Conservation (phyloP, 2,329 filamentous ascomycete genomes). For the Aspergillus vadensis region DNA sequence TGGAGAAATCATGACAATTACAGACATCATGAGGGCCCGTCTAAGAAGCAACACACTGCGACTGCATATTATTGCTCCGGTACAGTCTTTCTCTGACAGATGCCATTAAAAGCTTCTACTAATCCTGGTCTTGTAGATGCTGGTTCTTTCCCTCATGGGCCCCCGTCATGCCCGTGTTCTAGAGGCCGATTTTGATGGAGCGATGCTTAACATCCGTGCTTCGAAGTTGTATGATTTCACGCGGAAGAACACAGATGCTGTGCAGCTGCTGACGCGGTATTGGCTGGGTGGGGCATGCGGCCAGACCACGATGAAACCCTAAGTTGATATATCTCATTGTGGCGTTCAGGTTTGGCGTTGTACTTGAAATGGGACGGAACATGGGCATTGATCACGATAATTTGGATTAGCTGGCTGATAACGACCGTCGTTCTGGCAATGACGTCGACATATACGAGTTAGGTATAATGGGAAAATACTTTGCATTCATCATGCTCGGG, state of each 20-base stretch:
- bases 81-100: background rate
- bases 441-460: background rate
- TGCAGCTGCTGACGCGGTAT: slow-evolving; percentile 9
- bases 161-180: slow-evolving; percentile 10
- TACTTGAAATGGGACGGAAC: background rate
- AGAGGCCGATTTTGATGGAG: slow-evolving; percentile 12
- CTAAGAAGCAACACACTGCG: slow-evolving; percentile 9
- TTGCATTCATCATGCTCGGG: background rate
- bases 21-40: slow-evolving; percentile 10
- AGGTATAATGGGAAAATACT: background rate
- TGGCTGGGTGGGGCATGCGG: slow-evolving; percentile 14
- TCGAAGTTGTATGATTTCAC: slow-evolving; percentile 13
- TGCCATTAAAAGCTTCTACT: background rate
- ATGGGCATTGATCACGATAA: background rate
- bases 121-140: background rate
- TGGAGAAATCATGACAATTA: slow-evolving; percentile 12
- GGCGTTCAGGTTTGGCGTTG: background rate
- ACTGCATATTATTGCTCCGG: slow-evolving; percentile 14
- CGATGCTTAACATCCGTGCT: slow-evolving; percentile 5
- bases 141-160: slow-evolving; percentile 14
- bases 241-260: background rate
- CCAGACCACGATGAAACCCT: slow-evolving; percentile 1
- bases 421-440: background rate
- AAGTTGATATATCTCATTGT: background rate
- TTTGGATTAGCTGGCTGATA: background rate